Conservation (phyloP, 164 flowering plant species). For the Vitis riparia region DNA sequence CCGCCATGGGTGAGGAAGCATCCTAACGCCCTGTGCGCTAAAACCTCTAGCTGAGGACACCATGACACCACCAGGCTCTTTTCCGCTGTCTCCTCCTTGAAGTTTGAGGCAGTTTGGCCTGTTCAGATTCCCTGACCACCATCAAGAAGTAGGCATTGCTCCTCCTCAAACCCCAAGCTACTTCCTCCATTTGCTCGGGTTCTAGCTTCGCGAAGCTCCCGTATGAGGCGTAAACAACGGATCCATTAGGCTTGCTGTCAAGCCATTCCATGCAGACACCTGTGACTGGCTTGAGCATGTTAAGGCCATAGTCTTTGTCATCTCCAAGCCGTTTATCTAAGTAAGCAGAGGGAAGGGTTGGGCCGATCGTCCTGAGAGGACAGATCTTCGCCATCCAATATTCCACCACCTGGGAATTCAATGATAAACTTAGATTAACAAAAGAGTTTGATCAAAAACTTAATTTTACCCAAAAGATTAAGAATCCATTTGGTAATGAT, state of each 20-base stretch:
- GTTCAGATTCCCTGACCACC: slow-evolving; percentile 2
- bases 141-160: slow-evolving; percentile 1
- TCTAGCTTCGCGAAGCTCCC: background rate
- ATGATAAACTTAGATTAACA: no score
- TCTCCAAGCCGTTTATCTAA: slow-evolving; percentile 21
- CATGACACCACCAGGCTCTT: slow-evolving; percentile 1
- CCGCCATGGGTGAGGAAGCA: background rate
- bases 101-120: background rate
- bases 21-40: background rate
- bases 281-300: background rate
- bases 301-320: slow-evolving; percentile 6
- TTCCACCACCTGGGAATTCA: slow-evolving; percentile 17
- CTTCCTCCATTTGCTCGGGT: slow-evolving; percentile 11
- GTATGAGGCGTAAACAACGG: slow-evolving; percentile 6
- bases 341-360: slow-evolving; percentile 30
- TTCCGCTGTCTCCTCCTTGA: background rate
- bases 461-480: no score
- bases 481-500: no score
- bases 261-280: slow-evolving; percentile 8
- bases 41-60: slow-evolving; percentile 4
- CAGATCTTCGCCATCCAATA: slow-evolving; percentile 24
- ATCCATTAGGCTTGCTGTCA: background rate
- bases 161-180: slow-evolving; percentile 1
- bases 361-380: slow-evolving; percentile 29
- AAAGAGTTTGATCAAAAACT: no score